These are phyloP conservation scores for Solanum okadae DNA, from an alignment of 257 asterid species.

Conservation along the genomic window DNA sequence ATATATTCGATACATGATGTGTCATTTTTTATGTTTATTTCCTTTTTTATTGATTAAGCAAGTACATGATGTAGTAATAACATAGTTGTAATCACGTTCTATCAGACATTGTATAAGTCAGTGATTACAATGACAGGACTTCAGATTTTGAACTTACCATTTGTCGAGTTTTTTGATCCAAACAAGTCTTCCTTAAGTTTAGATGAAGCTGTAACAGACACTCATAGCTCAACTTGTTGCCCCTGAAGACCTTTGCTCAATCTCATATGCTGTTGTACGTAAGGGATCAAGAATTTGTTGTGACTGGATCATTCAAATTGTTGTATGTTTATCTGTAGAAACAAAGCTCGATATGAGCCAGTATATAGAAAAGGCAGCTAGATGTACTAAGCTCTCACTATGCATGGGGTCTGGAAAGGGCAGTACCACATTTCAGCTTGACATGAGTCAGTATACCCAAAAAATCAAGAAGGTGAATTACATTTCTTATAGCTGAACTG, in stretches of 20 bases:
- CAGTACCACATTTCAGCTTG: not conserved
- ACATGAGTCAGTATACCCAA: not conserved
- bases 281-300: constrained; percentile 29
- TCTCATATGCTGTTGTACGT: constrained; percentile 48
- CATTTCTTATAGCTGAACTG: constrained; percentile 7
- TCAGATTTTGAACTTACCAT: constrained; percentile 43
- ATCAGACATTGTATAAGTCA: not conserved
- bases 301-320: constrained; percentile 39
- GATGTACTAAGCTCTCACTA: not conserved
- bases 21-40: not conserved
- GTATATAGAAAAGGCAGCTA: not conserved
- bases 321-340: constrained; percentile 20
- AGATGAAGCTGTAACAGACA: constrained; percentile 25
- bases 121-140: constrained; percentile 41
- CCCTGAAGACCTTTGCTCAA: constrained; percentile 34
- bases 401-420: not conserved
- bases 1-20: not conserved
- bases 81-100: not conserved
- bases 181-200: constrained; percentile 20
- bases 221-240: constrained; percentile 41
- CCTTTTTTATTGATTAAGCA: not conserved
- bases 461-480: not conserved
- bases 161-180: constrained; percentile 59
- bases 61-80: not conserved
- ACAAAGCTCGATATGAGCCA: not conserved